Base-by-base conservation (phyloP, 192 early-diverging fungal species). In the Podila epigama region DNA sequence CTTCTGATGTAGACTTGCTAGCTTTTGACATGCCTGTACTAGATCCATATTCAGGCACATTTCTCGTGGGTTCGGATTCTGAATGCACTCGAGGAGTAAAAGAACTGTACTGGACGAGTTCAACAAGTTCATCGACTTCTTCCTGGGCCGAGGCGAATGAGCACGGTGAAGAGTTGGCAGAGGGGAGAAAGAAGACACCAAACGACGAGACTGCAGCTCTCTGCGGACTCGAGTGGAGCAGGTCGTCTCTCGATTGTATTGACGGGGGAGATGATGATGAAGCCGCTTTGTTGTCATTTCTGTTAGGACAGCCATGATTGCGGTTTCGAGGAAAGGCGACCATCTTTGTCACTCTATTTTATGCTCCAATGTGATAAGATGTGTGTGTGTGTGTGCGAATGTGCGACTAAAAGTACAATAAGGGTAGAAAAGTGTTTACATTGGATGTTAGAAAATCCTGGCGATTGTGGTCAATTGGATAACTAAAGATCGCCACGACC, bases 141-240 rank as follows among this genome's bases (percentile, higher is more conserved):
- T 58, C 66, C 13, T 52, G 51, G 5, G 65, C 64, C 12, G 71
- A 75, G 20, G 67, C 62, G 31, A 75, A 75, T 0, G 64, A 75
- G 22, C 71, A 68, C 13, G 64, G 65, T 7, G 71, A 75, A n/a
- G 71, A 75, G 18, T 37, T 57, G 42, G 18, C 33, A 0, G 65
- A 75, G n/a, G 71, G 63, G 33, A 52, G 66, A 35, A 66, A 62
- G 41, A 62, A 57, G 1, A 35, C 40, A 22, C 3, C 44, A 18
- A 48, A 48, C n/a, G n/a, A n/a, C n/a, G n/a, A n/a, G n/a, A n/a
- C n/a, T n/a, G n/a, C n/a, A n/a, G n/a, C n/a, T n/a, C n/a, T n/a
- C n/a, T n/a, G n/a, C n/a, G n/a, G n/a, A n/a, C n/a, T n/a, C n/a
- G n/a, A n/a, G n/a, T n/a, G n/a, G n/a, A n/a, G n/a, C n/a, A n/a